Conservation (phyloP, 306 rosid genomes). For the Urtica urens region DNA sequence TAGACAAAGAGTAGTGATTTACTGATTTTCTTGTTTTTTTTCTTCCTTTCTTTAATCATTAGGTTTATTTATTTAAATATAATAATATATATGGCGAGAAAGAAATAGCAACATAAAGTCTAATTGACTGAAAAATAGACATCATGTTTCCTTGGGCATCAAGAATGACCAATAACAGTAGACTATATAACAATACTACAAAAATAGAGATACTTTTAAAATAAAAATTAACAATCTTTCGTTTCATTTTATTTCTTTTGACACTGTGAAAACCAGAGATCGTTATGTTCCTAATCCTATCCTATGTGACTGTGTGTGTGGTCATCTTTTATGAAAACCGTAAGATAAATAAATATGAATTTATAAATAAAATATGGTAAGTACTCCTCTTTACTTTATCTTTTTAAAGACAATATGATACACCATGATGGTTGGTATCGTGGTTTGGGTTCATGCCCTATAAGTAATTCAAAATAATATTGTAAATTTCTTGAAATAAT, state of each 20-base stretch:
- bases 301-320: background rate
- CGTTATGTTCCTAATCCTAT: conserved; percentile 11
- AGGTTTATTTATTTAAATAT: background rate
- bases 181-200: conserved; percentile 1
- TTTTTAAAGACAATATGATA: conserved; percentile 23
- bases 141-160: conserved; percentile 7
- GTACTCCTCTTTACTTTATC: conserved; percentile 23
- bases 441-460: conserved; percentile 14
- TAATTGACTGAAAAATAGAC: background rate
- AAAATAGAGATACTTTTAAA: background rate
- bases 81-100: no score
- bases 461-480: conserved; percentile 32
- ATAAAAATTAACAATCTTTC: background rate
- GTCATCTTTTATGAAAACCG: conserved; percentile 26
- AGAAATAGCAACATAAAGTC: background rate
- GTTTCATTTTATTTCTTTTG: background rate
- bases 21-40: background rate
- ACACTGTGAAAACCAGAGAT: no score
- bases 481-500: conserved; percentile 5
- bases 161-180: conserved; percentile 13
- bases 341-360: conserved; percentile 13
- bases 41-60: background rate
- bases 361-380: no score
- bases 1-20: background rate
- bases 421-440: conserved; percentile 12